Evolutionary conservation across 2,329 filamentous ascomycete species (phyloP).

Genomic region (Domatiomyces globalis): DNA sequence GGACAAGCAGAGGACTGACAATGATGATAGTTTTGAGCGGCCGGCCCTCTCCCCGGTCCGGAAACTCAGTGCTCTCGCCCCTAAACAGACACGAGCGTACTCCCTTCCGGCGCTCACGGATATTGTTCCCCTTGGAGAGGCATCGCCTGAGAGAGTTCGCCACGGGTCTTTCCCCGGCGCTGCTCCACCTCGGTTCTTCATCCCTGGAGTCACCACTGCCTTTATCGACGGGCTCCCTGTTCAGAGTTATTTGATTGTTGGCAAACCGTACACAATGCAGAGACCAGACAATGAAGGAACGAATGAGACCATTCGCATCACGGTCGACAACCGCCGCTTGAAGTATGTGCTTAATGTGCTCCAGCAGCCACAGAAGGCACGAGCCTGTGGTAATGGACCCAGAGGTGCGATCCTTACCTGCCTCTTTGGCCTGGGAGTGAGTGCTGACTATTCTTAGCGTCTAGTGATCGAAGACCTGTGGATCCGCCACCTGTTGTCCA

Average conservation of each 20-base stretch:
- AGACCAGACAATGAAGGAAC: slow-evolving; percentile 42
- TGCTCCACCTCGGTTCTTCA: slow-evolving; percentile 4
- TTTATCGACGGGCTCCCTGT: slow-evolving; percentile 11
- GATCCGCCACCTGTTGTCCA: slow-evolving; percentile 92
- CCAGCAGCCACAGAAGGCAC: slow-evolving; percentile 84
- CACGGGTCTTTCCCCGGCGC: neutral
- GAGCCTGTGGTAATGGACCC: slow-evolving; percentile 86
- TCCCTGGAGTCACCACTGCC: slow-evolving; percentile 7
- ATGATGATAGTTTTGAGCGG: neutral
- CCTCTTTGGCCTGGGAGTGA: slow-evolving; percentile 3
- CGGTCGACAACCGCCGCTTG: slow-evolving; percentile 60
- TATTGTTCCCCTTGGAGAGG: neutral
- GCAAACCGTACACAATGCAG: slow-evolving; percentile 31
- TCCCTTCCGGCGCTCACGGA: neutral
- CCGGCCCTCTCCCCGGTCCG: neutral
- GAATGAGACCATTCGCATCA: slow-evolving; percentile 42
- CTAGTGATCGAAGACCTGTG: slow-evolving; percentile 78
- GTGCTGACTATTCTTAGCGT: slow-evolving; percentile 39
- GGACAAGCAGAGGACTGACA: neutral
- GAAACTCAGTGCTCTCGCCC: neutral
- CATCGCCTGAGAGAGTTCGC: neutral
- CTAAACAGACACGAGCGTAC: neutral
- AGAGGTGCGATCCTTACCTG: slow-evolving; percentile 54
- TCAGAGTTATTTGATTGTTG: slow-evolving; percentile 8
- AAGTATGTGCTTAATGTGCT: slow-evolving; percentile 75